Evolutionary conservation across 148 eudicot genomes (phyloP).

Genomic region (Talinum fruticosum): DNA sequence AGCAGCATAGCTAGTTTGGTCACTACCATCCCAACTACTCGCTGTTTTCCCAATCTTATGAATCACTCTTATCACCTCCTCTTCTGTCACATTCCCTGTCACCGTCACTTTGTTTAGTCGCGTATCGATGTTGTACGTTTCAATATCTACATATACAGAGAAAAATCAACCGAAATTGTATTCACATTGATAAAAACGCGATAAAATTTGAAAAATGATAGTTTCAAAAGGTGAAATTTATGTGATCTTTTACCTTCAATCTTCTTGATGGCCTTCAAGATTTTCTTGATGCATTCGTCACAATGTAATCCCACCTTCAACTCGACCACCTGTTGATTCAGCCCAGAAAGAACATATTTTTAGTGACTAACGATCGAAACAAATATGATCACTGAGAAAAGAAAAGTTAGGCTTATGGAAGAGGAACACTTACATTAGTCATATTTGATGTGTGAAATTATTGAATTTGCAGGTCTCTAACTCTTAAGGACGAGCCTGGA

Average conservation of each 20-base stretch:
- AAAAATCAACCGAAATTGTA: not conserved
- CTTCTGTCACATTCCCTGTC: conserved; percentile 78
- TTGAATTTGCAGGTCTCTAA: not conserved
- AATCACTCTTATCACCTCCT: conserved; percentile 60
- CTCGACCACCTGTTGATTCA: conserved; percentile 65
- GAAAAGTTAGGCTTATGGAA: not conserved
- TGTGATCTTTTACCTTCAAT: conserved; percentile 56
- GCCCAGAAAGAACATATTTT: not conserved
- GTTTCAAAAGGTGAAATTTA: not conserved
- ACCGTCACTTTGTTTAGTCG: conserved; percentile 75
- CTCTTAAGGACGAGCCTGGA: not conserved
- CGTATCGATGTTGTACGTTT: conserved; percentile 75
- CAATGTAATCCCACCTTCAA: conserved; percentile 89
- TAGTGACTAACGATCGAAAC: not conserved
- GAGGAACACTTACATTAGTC: conserved; percentile 28
- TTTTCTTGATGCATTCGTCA: conserved; percentile 93
- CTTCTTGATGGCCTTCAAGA: conserved; percentile 87
- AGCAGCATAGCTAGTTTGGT: conserved; percentile 6
- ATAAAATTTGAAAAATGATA: not conserved
- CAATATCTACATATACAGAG: conserved; percentile 49
- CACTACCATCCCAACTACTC: conserved; percentile 43
- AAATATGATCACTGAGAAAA: too few relatives aligned
- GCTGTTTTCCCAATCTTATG: conserved; percentile 87
- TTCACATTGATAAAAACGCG: not conserved
- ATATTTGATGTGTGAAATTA: conserved; percentile 19